Conservation (phyloP, 495 filamentous ascomycete genomes). For the Amorphotheca resinae region DNA sequence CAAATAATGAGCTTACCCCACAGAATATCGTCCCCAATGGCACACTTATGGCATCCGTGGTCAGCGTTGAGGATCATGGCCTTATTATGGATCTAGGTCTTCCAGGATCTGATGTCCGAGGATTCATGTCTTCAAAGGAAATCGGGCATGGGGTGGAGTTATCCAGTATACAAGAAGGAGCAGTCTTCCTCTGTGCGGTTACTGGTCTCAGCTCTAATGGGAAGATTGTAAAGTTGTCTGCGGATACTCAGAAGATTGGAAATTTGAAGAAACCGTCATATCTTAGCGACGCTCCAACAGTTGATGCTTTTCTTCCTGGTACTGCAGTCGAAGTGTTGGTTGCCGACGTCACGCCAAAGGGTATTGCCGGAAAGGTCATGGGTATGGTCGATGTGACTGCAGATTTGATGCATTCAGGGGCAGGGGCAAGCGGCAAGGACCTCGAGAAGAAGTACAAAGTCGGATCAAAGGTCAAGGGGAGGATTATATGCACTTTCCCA, state of each 20-base stretch:
- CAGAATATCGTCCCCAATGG: constrained; percentile 57
- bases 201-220: constrained; percentile 62
- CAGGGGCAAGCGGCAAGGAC: constrained; percentile 46
- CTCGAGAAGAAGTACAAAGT: constrained; percentile 61
- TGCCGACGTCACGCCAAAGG: constrained; percentile 50
- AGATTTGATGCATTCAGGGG: constrained; percentile 78
- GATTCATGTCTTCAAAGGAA: constrained; percentile 85
- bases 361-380: constrained; percentile 72
- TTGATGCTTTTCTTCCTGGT: constrained; percentile 82
- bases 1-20: constrained; percentile 60
- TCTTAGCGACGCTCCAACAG: constrained; percentile 65
- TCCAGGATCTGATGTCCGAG: constrained; percentile 49
- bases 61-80: constrained; percentile 90
- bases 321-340: constrained; percentile 78
- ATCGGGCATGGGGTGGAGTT: constrained; percentile 46
- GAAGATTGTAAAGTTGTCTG: constrained; percentile 77
- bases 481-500: constrained; percentile 78
- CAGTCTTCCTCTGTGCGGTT: constrained; percentile 72
- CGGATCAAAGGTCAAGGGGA: constrained; percentile 73
- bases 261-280: constrained; percentile 50
- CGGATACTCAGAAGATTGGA: constrained; percentile 52
- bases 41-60: constrained; percentile 75
- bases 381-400: constrained; percentile 80
- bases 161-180: constrained; percentile 57
- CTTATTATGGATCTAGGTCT: constrained; percentile 86